Base-by-base conservation (phyloP, 257 asterid genomes). In the Gentiana dahurica region DNA sequence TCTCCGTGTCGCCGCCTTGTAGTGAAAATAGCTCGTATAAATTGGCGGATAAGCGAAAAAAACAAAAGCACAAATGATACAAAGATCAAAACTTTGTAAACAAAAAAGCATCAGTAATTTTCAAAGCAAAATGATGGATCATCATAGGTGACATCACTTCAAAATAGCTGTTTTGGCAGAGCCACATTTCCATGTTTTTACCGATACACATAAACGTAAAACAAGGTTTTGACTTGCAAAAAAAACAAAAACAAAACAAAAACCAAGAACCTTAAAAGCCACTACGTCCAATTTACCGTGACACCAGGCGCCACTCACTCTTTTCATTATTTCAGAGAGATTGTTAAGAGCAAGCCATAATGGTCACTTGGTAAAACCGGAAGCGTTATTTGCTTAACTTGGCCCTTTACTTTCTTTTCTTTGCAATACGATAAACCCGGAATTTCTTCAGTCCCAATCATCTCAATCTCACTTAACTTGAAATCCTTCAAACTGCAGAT, bases 361-460 rank as follows among this genome's bases (percentile, higher is more conserved):
- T 88, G 99, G 71, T 92, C 99, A 45, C 99, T 92, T 1, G 99
- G 97, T 46, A 86, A 68, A 68, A 88, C 97, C 54, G 99, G 97
- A 54, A 88, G 97, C 57, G 11, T 73, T 55, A 86, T 7, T 59
- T 78, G 78, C 81, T 76, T 71, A 34, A 80, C 77, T 79, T 69
- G 82, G 6, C 81, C 83, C 62, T 68, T 92, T 61, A 81, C 81
- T 67, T 59, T 85, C 83, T 88, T 92, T 45, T 83, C 92, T 77
- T 83, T 84, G 51, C 70, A 57, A 53, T 73, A 78, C 0, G 81
- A 60, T 10, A 79, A 61, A 6, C 82, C 89, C 2, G 93, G 82
- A 36, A 92, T 84, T n/a, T 68, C 91, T 52, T 88, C 91, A 65
- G 4, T 86, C 11, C 99, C 99, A 24, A 92, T 88, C 97, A 88